A percentile compares a stretch with the other conserved stretches of the same genome.
Conservation (phyloP, 1,139 yeast genomes). For the Eremothecium coryli region DNA sequence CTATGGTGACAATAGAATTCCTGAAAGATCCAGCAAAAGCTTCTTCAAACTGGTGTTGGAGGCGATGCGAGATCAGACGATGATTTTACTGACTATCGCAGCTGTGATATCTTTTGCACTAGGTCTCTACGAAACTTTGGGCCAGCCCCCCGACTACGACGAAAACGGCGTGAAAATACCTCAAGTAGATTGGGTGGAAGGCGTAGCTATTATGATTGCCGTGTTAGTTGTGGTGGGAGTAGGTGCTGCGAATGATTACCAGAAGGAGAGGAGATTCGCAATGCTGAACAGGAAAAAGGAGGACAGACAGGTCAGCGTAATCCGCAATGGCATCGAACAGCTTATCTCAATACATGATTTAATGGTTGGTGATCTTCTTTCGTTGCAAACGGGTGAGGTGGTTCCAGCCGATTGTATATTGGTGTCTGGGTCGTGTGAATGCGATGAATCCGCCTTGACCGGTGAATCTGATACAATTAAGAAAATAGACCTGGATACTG, state of each 20-base stretch:
- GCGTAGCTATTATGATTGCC: conserved; percentile 93
- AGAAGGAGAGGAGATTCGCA: conserved; percentile 89
- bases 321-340: conserved; percentile 61
- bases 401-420: conserved; percentile 82
- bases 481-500: conserved; percentile 49
- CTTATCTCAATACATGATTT: conserved; percentile 67
- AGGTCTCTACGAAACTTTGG: conserved; percentile 88
- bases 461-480: conserved; percentile 84
- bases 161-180: conserved; percentile 68
- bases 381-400: conserved; percentile 88
- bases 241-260: conserved; percentile 92
- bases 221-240: conserved; percentile 83
- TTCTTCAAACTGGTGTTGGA: conserved; percentile 64
- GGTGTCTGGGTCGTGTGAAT: conserved; percentile 65
- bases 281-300: conserved; percentile 80
- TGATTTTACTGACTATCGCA: conserved; percentile 73
- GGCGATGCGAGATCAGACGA: conserved; percentile 85
- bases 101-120: conserved; percentile 83
- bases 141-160: conserved; percentile 69
- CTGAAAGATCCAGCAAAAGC: conserved; percentile 58
- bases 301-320: conserved; percentile 68
- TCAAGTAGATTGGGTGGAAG: conserved; percentile 94
- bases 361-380: conserved; percentile 75
- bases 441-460: conserved; percentile 87
- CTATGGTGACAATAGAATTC: conserved; percentile 66